Percentiles rank a stretch among this genome's conserved stretches.
Conservation (phyloP, 495 filamentous ascomycete genomes). For the Pseudoneurospora amorphoporcata region DNA sequence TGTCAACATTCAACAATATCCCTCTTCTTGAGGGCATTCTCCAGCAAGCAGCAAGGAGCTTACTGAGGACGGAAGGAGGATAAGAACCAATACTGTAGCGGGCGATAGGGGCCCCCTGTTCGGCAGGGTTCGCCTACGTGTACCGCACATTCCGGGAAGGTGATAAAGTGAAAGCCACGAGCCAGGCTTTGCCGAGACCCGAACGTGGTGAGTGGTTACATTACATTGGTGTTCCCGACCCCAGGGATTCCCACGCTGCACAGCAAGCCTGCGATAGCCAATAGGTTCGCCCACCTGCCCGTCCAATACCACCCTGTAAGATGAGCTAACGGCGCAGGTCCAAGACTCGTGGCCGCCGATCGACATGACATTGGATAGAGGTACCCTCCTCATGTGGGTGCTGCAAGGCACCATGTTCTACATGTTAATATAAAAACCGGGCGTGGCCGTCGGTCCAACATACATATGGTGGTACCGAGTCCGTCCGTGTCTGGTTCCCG, state of each 20-base stretch:
- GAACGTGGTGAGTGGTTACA: background rate
- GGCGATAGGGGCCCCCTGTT: background rate
- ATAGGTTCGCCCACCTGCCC: background rate
- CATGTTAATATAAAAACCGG: background rate
- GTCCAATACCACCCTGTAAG: background rate
- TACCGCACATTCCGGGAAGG: background rate
- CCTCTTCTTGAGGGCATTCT: background rate
- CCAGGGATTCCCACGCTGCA: background rate
- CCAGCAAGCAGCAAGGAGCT: background rate
- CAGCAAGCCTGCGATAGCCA: background rate
- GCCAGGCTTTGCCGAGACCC: background rate
- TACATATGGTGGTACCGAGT: background rate
- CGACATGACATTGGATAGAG: background rate
- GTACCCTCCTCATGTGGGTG: background rate
- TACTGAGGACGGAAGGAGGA: background rate
- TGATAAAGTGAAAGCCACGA: background rate
- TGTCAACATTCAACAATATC: background rate
- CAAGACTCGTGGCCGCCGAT: background rate
- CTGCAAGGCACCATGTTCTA: background rate
- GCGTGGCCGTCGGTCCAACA: background rate
- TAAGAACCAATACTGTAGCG: background rate
- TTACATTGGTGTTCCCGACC: background rate
- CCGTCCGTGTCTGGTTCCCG: background rate
- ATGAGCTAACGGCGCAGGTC: background rate
- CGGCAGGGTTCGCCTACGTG: background rate